Evolutionary conservation across 208 protist species (phyloP), one percentile per base, ranked within the genome.

Genomic region (Wallacemonas sp.): DNA sequence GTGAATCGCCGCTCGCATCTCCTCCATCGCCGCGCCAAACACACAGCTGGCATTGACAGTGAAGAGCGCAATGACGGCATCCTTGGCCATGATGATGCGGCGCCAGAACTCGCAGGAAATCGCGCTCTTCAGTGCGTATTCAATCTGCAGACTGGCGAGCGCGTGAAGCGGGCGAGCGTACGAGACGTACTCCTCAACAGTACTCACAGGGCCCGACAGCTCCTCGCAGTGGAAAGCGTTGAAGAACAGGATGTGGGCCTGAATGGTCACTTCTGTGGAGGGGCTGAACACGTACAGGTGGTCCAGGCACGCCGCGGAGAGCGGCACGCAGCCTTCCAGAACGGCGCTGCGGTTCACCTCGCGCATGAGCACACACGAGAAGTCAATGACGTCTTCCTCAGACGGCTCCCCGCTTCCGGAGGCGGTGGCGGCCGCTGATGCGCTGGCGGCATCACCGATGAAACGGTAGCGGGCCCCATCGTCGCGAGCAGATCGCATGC

Each of bases 121-220:
- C 41, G 84, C 70, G 67, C 81, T 89, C 71, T 89, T 87, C 8
- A 95, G 78, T 4, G 89, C 89, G 66, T 83, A 88, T 70, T 95
- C 88, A 27, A 93, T 82, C 53, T 88, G 77, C 63, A 91, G 75
- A 17, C 77, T 68, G 22, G 86, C 86, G 39, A 92, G 68, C 26
- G 79, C 79, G 66, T 92, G 83, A 54, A 95, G 75, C 1, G 89
- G 87, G 4, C 89, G 79, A 27, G 81, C 79, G 71, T 83, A 90
- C 45, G 81, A 76, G 29, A 92, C 85, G 71, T 93, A 95, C 69
- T 95, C 86, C 53, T 91, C 86, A 10, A 95, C 79, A 26, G 84
- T 89, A 45, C 76, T 78, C 38, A 93, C 90, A 22, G 82, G 78
- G 3, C 82, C 89, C 37, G 92, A 85, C 34, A 93, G 79, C 55